Percentiles rank a stretch among this genome's conserved stretches.
Conservation (phyloP, 208 protist genomes). For the Spongospora subterranea region DNA sequence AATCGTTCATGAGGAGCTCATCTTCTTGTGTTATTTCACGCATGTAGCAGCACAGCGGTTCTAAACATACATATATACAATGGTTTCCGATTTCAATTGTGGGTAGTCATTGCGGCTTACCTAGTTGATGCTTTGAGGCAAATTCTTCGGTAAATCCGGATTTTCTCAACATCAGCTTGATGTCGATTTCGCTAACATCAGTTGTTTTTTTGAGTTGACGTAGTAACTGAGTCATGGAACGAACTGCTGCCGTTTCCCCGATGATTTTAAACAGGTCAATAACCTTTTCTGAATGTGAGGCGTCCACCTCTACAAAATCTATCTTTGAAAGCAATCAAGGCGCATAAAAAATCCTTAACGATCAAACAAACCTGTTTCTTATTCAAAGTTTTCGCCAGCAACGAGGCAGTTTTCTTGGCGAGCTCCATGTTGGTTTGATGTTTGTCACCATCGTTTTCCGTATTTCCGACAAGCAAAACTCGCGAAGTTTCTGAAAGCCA, state of each 20-base stretch:
- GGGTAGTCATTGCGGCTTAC: not conserved
- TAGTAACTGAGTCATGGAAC: not conserved
- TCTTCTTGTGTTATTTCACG: too few species aligned
- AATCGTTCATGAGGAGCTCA: too few species aligned
- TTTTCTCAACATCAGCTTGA: not conserved
- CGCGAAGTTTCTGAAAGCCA: not conserved
- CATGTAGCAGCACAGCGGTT: too few species aligned
- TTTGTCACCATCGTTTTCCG: not conserved
- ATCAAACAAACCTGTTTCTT: slow-evolving; percentile 6
- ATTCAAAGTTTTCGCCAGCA: not conserved
- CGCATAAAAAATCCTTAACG: not conserved
- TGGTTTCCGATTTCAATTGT: too few species aligned
- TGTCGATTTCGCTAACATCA: not conserved
- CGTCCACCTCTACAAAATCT: not conserved
- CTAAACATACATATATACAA: too few species aligned
- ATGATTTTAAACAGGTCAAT: not conserved
- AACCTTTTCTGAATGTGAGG: not conserved
- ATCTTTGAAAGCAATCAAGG: not conserved
- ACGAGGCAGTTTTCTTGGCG: not conserved
- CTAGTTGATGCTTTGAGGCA: not conserved
- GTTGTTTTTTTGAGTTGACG: not conserved
- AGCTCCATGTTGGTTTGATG: not conserved
- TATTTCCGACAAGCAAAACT: not conserved
- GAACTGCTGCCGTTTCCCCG: not conserved
- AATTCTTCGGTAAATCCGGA: not conserved